Evolutionary conservation across 345 rosid genomes (phyloP), one percentile per base, ranked within the genome.

Genomic region (Salix udensis): DNA sequence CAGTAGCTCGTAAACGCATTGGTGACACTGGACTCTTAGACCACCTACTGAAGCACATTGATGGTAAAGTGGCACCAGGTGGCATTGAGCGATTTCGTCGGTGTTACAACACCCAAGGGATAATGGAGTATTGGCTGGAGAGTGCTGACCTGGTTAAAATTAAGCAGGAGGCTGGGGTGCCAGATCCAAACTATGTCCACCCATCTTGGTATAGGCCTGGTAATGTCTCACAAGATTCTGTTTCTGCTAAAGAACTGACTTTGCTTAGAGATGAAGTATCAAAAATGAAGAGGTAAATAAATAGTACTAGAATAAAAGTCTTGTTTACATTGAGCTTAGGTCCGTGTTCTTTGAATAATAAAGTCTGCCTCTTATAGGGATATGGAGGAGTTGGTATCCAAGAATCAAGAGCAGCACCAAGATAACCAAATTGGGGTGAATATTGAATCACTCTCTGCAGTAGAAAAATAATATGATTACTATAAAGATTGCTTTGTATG

Each of bases 1-100:
- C 14, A 50, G 87, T 84, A 53, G 97, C 93, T 58, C 96, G 97
- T 26, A 85, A 81, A 76, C 82, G 72, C 67, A 91, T 95, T 75
- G 95, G 96, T 72, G 98, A 95, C 73, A 95, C 97, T 73, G 98
- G 98, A 23, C 93, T 95, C 68, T 89, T 95, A 83, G 98, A 95
- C 83, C 98, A 95, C 81, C 85, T 88, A 36, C 82, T 93, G 83
- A 95, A 95, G 96, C 96, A 95, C 82, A 86, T 91, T 55, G 97
- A 91, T 75, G 97, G 97, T 52, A 90, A 86, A 75, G 92, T 95
- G 52, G 95, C 97, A 16, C 97, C 97, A 8, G 89, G 90, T 73
- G 97, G 97, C 80, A 67, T 78, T 36, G 94, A 93, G 72, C 86
- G 98, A 67, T 93, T 90, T 80, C 84, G 97, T 70, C 91, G 98